phyloP scores from a whole-genome alignment of 2,329 filamentous ascomycete genomes.

The Gaeumannomyces tritici region DNA sequence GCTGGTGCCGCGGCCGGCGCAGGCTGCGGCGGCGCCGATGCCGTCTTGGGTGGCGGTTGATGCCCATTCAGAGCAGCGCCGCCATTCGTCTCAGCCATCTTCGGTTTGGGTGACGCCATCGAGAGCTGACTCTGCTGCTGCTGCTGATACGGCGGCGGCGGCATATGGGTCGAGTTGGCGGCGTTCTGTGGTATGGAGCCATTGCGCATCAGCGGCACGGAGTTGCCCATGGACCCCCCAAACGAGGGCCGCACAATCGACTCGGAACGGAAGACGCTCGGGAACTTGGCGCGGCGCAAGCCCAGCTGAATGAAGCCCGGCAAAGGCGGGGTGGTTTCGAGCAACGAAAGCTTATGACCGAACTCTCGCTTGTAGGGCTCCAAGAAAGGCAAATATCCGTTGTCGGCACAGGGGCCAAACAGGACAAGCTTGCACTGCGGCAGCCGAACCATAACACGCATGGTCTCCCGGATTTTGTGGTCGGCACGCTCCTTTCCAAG shows the following conservation, averaged over 20 bases:
- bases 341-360: conserved; percentile 18
- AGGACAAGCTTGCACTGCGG: conserved; percentile 21
- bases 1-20: conserved; percentile 7
- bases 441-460: conserved; percentile 21
- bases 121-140: not conserved
- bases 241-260: conserved; percentile 4
- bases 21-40: not conserved
- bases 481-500: conserved; percentile 24
- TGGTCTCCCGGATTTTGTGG: conserved; percentile 22
- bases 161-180: not conserved
- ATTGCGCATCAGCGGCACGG: conserved; percentile 5
- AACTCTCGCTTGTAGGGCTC: conserved; percentile 20
- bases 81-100: not conserved
- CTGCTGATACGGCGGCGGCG: not conserved
- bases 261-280: conserved; percentile 20
- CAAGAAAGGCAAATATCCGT: conserved; percentile 22
- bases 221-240: not conserved
- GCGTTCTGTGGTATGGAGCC: not conserved
- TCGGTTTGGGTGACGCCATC: conserved; percentile 2
- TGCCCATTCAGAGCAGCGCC: not conserved
- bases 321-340: conserved; percentile 20
- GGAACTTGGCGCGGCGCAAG: conserved; percentile 17
- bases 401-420: conserved; percentile 23
- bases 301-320: conserved; percentile 19
- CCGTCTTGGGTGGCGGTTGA: not conserved